A percentile compares a stretch with the other conserved stretches of the same genome.
phyloP scores from a whole-genome alignment of 1,284 basidiomycete genomes.

The Fomitopsis palustris region DNA sequence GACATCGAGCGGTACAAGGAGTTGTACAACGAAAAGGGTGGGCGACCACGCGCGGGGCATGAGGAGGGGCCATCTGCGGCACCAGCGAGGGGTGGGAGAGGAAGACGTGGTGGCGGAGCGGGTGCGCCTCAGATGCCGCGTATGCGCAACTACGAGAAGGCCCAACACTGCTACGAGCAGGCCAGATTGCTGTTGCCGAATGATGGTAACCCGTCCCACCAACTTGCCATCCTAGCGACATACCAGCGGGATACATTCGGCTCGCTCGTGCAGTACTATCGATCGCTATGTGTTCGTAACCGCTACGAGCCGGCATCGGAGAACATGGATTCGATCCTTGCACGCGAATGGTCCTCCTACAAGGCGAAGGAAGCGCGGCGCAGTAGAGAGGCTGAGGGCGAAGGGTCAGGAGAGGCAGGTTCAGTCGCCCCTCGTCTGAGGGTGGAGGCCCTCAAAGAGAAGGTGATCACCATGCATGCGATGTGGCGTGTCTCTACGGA shows the following conservation, averaged over 20 bases:
- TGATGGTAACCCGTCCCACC: slow-evolving; percentile 88
- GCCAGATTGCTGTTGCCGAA: slow-evolving; percentile 80
- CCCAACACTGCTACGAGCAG: slow-evolving; percentile 81
- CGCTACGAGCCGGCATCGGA: slow-evolving; percentile 87
- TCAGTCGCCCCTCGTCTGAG: slow-evolving; percentile 37
- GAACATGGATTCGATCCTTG: slow-evolving; percentile 76
- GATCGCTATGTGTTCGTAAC: slow-evolving; percentile 82
- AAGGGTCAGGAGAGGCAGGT: slow-evolving; percentile 28
- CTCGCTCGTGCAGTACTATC: slow-evolving; percentile 86
- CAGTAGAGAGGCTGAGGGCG: slow-evolving; percentile 35
- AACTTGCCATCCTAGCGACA: slow-evolving; percentile 89
- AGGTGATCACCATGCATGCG: slow-evolving; percentile 69
- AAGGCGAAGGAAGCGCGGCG: slow-evolving; percentile 33
- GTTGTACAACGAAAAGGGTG: slow-evolving; percentile 75
- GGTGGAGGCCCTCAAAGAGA: slow-evolving; percentile 66
- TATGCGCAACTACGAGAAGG: slow-evolving; percentile 66
- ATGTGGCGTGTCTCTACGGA: slow-evolving; percentile 59
- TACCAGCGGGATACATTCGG: slow-evolving; percentile 83
- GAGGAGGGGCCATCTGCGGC: slow-evolving; percentile 46
- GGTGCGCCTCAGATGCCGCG: slow-evolving; percentile 30
- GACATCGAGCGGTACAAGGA: slow-evolving; percentile 94
- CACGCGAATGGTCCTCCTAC: slow-evolving; percentile 62
- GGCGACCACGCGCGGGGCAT: slow-evolving; percentile 60
- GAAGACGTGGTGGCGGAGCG: slow-evolving; percentile 40
- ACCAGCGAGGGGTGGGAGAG: slow-evolving; percentile 39